Evolutionary conservation across 1,139 yeast species (phyloP), one percentile per base, ranked within the genome.

Genomic region (Candida sanyaensis): DNA sequence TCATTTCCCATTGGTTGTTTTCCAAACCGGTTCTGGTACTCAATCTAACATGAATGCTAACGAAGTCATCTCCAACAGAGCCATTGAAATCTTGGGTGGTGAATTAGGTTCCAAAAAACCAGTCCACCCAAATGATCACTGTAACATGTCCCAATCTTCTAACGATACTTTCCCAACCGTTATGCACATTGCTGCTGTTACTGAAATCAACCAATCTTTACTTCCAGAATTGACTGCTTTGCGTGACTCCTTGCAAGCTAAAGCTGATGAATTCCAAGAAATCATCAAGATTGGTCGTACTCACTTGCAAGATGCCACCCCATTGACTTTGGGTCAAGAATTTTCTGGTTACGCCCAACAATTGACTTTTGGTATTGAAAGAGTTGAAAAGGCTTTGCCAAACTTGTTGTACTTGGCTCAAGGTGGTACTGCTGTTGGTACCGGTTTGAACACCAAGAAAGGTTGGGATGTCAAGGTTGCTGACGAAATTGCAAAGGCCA

Each of bases 401-500:
- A 83, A 85, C 69, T 80, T 93, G 67, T 79, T 86, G 63, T 83
- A 68, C 65, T 81, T 93, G 61, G 99, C 99, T 46, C 99, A 93
- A 78, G 99, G 99, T 75, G 99, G 99, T 73, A 93, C 99, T 55
- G 99, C 99, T 51, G 99, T 93, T 49, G 99, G 99, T 61, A 93
- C 99, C 49, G 99, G 99, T 56, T 82, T 93, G 60, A 93, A 93
- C 83, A 92, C 99, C 71, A 86, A 71, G 65, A 81, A 82, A 66
- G 98, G 98, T 17, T 93, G 88, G 68, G 96, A 91, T 63, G 84
- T 76, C 58, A 84, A 87, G 62, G 82, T 93, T 57, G 96, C 97
- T 51, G 82, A 77, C 51, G 81, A 85, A 65, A 95, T 91, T 40
- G 70, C 95, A 50, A 80, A 81, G 59, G 81, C 90, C 69, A 90